Conservation (phyloP, 1,139 yeast genomes). For the Blastobotrys buckinghamii region DNA sequence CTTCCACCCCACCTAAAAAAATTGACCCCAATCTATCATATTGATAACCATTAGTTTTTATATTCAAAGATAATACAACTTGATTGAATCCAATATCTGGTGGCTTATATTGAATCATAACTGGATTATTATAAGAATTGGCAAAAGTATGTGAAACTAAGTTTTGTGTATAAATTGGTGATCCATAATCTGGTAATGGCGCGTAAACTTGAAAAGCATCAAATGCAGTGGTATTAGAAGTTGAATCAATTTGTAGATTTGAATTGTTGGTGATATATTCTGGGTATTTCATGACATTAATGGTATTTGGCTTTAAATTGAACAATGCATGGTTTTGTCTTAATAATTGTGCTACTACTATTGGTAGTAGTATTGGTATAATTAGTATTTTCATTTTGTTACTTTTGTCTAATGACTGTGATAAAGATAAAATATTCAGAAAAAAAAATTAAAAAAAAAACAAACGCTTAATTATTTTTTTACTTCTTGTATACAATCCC, state of each 20-base stretch:
- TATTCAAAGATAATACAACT: slow-evolving; percentile 54
- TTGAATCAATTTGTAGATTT: not conserved
- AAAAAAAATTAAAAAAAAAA: too few species aligned
- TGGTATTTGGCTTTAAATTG: not conserved
- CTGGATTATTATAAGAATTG: slow-evolving; percentile 55
- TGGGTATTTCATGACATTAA: not conserved
- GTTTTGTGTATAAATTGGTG: slow-evolving; percentile 39
- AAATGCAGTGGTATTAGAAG: slow-evolving; percentile 6
- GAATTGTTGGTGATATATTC: not conserved
- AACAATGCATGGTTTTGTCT: not conserved
- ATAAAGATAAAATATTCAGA: too few species aligned
- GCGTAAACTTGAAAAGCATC: slow-evolving; percentile 4
- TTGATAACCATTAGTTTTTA: slow-evolving; percentile 63
- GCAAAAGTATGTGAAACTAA: slow-evolving; percentile 48
- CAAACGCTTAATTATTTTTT: too few species aligned
- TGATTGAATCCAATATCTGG: slow-evolving; percentile 46
- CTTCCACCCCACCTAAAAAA: slow-evolving; percentile 56
- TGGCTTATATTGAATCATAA: slow-evolving; percentile 37
- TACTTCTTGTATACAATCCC: too few species aligned
- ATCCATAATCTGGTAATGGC: slow-evolving; percentile 24
- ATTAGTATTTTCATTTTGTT: too few species aligned
- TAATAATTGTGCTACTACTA: not conserved
- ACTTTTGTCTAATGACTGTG: too few species aligned
- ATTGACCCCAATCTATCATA: slow-evolving; percentile 73
- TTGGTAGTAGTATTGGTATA: not conserved